These are phyloP conservation scores for Mortierella sp. DNA, from an alignment of 371 early-diverging fungal species.

Conservation along the genomic window DNA sequence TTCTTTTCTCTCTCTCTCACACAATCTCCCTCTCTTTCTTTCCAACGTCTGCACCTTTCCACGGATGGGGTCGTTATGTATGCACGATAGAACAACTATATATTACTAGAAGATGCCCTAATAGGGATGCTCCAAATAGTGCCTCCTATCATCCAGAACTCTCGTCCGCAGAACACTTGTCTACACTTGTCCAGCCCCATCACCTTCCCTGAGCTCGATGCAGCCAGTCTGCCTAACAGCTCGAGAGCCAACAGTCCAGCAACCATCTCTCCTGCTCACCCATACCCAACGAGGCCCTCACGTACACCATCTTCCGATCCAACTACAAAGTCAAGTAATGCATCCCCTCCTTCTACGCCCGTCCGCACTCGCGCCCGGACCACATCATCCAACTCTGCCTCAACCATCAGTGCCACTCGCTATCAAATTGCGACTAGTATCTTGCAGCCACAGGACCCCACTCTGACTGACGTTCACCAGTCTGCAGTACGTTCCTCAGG, in stretches of 20 bases:
- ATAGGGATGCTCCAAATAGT: constrained; percentile 45
- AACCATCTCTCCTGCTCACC: background rate
- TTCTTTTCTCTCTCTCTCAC: no score
- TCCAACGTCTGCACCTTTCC: background rate
- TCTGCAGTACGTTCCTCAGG: constrained; percentile 24
- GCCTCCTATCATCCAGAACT: constrained; percentile 42
- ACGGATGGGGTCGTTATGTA: background rate
- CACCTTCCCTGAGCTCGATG: background rate
- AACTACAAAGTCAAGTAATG: constrained; percentile 17
- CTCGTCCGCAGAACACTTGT: constrained; percentile 9
- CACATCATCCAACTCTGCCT: constrained; percentile 40
- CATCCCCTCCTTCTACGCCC: constrained; percentile 18
- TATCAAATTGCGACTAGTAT: constrained; percentile 51
- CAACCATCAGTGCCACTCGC: constrained; percentile 44
- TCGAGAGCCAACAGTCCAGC: background rate
- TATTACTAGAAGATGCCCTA: constrained; percentile 42
- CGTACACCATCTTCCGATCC: background rate
- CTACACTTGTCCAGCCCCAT: constrained; percentile 5
- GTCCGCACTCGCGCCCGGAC: constrained; percentile 45
- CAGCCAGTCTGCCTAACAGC: no score
- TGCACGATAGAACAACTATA: constrained; percentile 33
- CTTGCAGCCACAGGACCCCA: constrained; percentile 40
- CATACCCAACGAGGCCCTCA: constrained; percentile 10
- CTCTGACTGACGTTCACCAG: constrained; percentile 29
- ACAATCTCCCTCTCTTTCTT: background rate